A percentile compares a stretch with the other conserved stretches of the same genome.
Evolutionary conservation across 2,329 filamentous ascomycete genomes (phyloP).

Genomic region (Bimuria novae-zelandiae): DNA sequence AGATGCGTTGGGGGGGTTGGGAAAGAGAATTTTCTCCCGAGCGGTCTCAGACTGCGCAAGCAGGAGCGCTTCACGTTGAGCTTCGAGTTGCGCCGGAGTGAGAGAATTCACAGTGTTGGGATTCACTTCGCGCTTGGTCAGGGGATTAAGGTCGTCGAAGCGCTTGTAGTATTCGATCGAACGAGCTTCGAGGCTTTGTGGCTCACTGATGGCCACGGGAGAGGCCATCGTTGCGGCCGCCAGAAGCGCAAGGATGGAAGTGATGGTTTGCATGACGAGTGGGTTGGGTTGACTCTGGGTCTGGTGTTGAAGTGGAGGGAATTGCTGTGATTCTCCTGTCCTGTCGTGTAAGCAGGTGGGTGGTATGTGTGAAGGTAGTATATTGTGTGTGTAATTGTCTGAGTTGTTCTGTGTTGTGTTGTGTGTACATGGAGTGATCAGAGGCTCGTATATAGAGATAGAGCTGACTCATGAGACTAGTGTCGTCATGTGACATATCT

Average conservation of each 20-base stretch:
- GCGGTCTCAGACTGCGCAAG: conserved; percentile 21
- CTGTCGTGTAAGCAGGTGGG: too few relatives aligned
- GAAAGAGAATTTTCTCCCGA: conserved; percentile 24
- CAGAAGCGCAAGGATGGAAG: conserved; percentile 12
- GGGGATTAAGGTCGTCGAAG: conserved; percentile 10
- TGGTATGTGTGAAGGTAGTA: too few relatives aligned
- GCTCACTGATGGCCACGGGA: conserved; percentile 10
- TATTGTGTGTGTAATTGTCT: too few relatives aligned
- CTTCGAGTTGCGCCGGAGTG: conserved; percentile 19
- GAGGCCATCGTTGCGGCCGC: conserved; percentile 14
- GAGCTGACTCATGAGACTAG: too few relatives aligned
- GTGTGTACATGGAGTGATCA: too few relatives aligned
- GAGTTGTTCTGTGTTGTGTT: too few relatives aligned
- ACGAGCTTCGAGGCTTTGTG: conserved; percentile 6
- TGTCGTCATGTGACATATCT: too few relatives aligned
- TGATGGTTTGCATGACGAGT: conserved; percentile 15
- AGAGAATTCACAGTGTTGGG: conserved; percentile 23
- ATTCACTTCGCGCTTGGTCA: conserved; percentile 18
- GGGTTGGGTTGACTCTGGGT: too few relatives aligned
- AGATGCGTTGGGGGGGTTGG: conserved; percentile 21
- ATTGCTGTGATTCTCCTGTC: too few relatives aligned
- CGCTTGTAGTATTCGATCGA: conserved; percentile 7
- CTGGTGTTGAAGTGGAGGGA: too few relatives aligned
- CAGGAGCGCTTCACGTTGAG: conserved; percentile 11
- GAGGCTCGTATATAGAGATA: too few relatives aligned